Evolutionary conservation across 768 basidiomycete genomes (phyloP).

Genomic region (Collybia sordida): DNA sequence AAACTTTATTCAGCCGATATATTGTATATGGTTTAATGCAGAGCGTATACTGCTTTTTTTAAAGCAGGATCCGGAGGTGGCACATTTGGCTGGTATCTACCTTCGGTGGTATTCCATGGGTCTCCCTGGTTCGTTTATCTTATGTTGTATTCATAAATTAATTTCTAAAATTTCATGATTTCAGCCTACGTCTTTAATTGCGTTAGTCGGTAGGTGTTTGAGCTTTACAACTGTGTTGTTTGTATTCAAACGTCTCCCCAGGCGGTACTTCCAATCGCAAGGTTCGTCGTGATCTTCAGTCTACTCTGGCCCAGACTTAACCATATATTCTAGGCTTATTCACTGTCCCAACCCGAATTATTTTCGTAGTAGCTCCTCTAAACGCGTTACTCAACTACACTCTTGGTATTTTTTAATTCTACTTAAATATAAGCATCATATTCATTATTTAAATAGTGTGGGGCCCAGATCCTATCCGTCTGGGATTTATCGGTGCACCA

Average conservation of each 20-base stretch:
- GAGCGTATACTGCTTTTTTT: slow-evolving; percentile 74
- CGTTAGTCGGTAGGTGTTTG: slow-evolving; percentile 37
- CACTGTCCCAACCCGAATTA: slow-evolving; percentile 79
- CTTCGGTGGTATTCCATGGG: slow-evolving; percentile 74
- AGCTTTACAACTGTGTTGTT: background rate
- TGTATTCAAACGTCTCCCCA: slow-evolving; percentile 15
- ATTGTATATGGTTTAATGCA: slow-evolving; percentile 77
- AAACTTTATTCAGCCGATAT: slow-evolving; percentile 40
- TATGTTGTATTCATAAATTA: background rate
- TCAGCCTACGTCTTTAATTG: slow-evolving; percentile 49
- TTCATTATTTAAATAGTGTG: slow-evolving; percentile 46
- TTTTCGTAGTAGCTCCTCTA: slow-evolving; percentile 77
- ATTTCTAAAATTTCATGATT: background rate
- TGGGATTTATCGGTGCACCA: slow-evolving; percentile 93
- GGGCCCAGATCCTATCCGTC: slow-evolving; percentile 72
- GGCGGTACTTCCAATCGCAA: slow-evolving; percentile 84
- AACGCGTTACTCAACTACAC: slow-evolving; percentile 82
- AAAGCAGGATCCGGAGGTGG: slow-evolving; percentile 82
- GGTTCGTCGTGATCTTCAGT: slow-evolving; percentile 30
- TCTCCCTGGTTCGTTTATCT: slow-evolving; percentile 54
- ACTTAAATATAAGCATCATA: background rate
- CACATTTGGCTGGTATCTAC: slow-evolving; percentile 70
- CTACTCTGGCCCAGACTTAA: background rate
- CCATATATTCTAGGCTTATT: slow-evolving; percentile 61
- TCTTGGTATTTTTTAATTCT: slow-evolving; percentile 52